Conservation (phyloP, 1,284 basidiomycete genomes). For the Pholiota adiposa region DNA sequence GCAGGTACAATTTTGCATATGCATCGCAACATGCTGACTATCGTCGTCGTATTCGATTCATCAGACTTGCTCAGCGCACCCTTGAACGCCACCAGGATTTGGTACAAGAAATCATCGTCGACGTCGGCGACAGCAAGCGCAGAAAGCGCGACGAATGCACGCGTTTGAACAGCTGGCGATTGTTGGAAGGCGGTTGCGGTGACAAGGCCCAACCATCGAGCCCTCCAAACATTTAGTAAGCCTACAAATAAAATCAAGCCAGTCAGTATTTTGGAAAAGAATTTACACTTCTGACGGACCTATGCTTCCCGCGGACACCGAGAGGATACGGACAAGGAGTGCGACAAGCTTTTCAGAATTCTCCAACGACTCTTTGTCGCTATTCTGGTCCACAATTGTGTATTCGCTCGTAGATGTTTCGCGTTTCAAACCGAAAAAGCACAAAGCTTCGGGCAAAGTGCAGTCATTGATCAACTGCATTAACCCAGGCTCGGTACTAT, state of each 20-base stretch:
- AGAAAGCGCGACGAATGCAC: slow-evolving; percentile 87
- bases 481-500: slow-evolving; percentile 59
- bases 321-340: slow-evolving; percentile 69
- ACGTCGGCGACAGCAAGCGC: slow-evolving; percentile 79
- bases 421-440: slow-evolving; percentile 75
- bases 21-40: slow-evolving; percentile 88
- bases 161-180: slow-evolving; percentile 87
- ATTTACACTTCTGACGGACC: slow-evolving; percentile 49
- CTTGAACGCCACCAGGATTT: slow-evolving; percentile 84
- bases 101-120: slow-evolving; percentile 88
- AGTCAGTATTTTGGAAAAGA: not conserved
- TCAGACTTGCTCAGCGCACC: slow-evolving; percentile 64
- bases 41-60: slow-evolving; percentile 74
- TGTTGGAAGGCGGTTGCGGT: slow-evolving; percentile 93
- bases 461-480: slow-evolving; percentile 66
- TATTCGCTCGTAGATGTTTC: slow-evolving; percentile 69
- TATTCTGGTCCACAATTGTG: slow-evolving; percentile 52
- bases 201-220: slow-evolving; percentile 93
- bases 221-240: slow-evolving; percentile 89
- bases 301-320: slow-evolving; percentile 66
- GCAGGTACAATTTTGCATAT: slow-evolving; percentile 79
- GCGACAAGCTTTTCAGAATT: slow-evolving; percentile 69
- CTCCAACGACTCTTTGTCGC: slow-evolving; percentile 67
- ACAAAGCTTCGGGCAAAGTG: slow-evolving; percentile 59
- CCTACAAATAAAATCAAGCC: slow-evolving; percentile 47